phyloP scores from a whole-genome alignment of 306 rosid species.

The Delonix regia region DNA sequence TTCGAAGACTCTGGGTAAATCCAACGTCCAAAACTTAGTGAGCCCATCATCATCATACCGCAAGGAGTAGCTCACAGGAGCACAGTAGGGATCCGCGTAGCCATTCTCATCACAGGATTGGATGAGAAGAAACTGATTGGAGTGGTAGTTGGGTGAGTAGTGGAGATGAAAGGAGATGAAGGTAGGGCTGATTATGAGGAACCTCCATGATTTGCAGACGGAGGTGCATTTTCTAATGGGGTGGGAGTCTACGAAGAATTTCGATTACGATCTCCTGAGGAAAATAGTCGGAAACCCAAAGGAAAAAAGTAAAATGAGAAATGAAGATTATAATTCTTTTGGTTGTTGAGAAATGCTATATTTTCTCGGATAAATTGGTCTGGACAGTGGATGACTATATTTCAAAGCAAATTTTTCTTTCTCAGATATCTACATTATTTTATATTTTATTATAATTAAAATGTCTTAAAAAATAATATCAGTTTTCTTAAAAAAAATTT shows the following conservation, averaged over 20 bases:
- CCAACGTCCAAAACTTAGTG: not conserved
- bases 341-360: no score
- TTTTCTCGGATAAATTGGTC: no score
- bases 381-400: no score
- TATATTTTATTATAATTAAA: no score
- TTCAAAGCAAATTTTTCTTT: no score
- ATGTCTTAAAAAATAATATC: no score
- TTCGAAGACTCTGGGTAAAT: constrained; percentile 5
- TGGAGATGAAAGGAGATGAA: constrained; percentile 34
- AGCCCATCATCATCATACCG: not conserved
- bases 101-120: not conserved
- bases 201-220: constrained; percentile 36
- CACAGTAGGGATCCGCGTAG: not conserved
- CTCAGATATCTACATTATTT: no score
- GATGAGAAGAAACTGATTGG: constrained; percentile 1
- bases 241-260: constrained; percentile 18
- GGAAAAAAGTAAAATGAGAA: no score
- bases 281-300: not conserved
- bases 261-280: constrained; percentile 10
- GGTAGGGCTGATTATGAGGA: constrained; percentile 5
- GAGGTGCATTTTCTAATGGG: constrained; percentile 15
- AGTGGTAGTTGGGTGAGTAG: not conserved
- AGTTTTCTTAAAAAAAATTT: no score
- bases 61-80: not conserved
- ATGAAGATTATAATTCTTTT: no score